Base-by-base conservation (phyloP, 306 rosid species). In the Begonia peltatifolia region DNA sequence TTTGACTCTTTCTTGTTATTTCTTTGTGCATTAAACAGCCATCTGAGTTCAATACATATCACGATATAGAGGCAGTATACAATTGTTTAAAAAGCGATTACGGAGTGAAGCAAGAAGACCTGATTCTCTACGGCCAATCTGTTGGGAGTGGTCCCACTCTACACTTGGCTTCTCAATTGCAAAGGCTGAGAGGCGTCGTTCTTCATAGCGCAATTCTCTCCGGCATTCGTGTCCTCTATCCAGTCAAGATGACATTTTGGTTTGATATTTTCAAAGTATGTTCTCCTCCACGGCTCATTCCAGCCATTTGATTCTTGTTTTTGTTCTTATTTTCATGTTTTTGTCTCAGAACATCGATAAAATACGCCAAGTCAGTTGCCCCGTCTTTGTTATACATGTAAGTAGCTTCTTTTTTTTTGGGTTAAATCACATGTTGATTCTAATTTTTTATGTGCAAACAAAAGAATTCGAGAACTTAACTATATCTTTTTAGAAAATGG, bases 131-230 rank as follows among this genome's bases (percentile, higher is more conserved):
- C 14, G 99, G 99, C 42, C 96, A 92, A 72, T 92, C 99, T 10
- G 99, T 92, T 61, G 99, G 96, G 68, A 92, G 99, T 63, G 99
- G 99, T 12, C 99, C 99, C 0, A 92, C 99, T 0, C 67, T 86
- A 49, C 99, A 92, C 68, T 59, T 92, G 74, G 99, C 78, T 66
- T 75, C 94, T 56, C 84, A 74, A 51, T 66, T 92, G 50, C 79
- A 69, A 52, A 86, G 55, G 63, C 61, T 86, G 70, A 73, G 99
- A 77, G 96, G 88, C n/a, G 93, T 92, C 66, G 88, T 92, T 59
- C 96, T 92, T 66, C 99, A 92, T 48, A 92, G 99, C 55, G 96
- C 94, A 56, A 92, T 92, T 56, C 96, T 92, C 60, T 92, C 99
- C 0, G 99, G 99, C 68, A 73, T 92, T 56, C 76, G 99, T 47